phyloP scores from a whole-genome alignment of 2,329 filamentous ascomycete species.

The Endocalyx cinctus region DNA sequence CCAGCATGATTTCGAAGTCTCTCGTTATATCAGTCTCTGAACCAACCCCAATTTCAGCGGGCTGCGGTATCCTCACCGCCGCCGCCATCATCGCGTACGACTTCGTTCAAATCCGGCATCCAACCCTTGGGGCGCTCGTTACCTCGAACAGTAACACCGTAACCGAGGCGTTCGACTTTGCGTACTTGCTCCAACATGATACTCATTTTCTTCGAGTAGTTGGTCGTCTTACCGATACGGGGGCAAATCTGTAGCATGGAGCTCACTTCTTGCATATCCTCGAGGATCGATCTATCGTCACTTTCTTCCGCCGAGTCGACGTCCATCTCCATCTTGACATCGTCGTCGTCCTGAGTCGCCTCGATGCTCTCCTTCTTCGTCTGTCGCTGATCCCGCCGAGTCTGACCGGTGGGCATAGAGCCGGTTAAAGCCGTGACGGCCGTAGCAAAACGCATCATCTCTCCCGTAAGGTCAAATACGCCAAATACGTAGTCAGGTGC shows the following conservation, averaged over 20 bases:
- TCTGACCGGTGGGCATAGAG: slow-evolving; percentile 39
- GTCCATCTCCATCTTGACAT: slow-evolving; percentile 16
- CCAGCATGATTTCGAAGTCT: no score
- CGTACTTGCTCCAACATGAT: slow-evolving; percentile 84
- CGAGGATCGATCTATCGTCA: slow-evolving; percentile 59
- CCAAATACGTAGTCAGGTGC: slow-evolving; percentile 85
- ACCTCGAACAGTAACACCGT: slow-evolving; percentile 81
- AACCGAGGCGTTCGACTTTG: slow-evolving; percentile 89
- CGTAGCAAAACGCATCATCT: slow-evolving; percentile 95
- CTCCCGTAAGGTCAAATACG: slow-evolving; percentile 88
- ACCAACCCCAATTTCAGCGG: no score
- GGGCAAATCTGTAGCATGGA: slow-evolving; percentile 70
- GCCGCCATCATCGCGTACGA: slow-evolving; percentile 8
- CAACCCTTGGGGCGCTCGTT: slow-evolving; percentile 87
- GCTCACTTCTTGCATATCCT: slow-evolving; percentile 75
- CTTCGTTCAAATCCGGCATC: slow-evolving; percentile 67
- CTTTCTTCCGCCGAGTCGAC: neutral
- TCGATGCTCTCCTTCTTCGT: slow-evolving; percentile 9
- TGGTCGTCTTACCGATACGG: slow-evolving; percentile 42
- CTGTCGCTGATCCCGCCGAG: neutral
- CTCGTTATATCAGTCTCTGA: no score
- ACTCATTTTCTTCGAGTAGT: slow-evolving; percentile 71
- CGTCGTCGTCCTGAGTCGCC: slow-evolving; percentile 13
- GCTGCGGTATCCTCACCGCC: slow-evolving; percentile 13
- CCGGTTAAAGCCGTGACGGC: slow-evolving; percentile 77